Conservation (phyloP, 371 early-diverging fungal species). For the Rhizopus stolonifer region DNA sequence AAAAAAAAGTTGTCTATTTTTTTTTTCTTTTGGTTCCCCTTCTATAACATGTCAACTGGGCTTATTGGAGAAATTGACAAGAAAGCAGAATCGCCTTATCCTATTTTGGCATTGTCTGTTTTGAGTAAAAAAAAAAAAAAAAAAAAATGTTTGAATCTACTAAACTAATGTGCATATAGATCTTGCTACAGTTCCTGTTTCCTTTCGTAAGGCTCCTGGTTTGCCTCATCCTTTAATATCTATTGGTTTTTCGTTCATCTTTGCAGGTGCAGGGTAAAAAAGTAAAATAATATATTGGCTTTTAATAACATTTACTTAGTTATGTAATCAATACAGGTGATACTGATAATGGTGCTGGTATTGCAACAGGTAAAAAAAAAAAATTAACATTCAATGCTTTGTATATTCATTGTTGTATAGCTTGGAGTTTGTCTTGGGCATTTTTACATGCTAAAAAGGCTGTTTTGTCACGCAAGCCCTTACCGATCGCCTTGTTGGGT, state of each 20-base stretch:
- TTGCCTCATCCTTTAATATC: slow-evolving; percentile 44
- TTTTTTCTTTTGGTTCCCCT: not conserved
- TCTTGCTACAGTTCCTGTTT: slow-evolving; percentile 34
- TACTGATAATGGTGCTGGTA: slow-evolving; percentile 51
- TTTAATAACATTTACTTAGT: slow-evolving; percentile 7
- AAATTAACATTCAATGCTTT: not conserved
- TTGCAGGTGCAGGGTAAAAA: slow-evolving; percentile 49
- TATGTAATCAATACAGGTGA: slow-evolving; percentile 49
- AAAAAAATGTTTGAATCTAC: too few relatives aligned
- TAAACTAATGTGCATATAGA: too few relatives aligned
- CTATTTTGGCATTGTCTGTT: slow-evolving; percentile 46
- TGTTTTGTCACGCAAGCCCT: slow-evolving; percentile 30
- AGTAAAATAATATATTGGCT: not conserved
- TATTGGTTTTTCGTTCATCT: slow-evolving; percentile 41
- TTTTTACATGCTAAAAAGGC: slow-evolving; percentile 43
- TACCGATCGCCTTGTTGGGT: slow-evolving; percentile 35
- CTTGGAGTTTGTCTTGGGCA: slow-evolving; percentile 51
- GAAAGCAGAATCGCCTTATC: slow-evolving; percentile 39
- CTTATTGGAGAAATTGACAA: slow-evolving; percentile 26
- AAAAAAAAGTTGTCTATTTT: slow-evolving; percentile 1
- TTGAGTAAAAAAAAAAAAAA: slow-evolving; percentile 23
- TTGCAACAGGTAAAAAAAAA: slow-evolving; percentile 43
- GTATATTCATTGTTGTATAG: slow-evolving; percentile 13
- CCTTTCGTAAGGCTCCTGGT: slow-evolving; percentile 37
- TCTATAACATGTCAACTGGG: slow-evolving; percentile 12